These are phyloP conservation scores for Penicillium sp. DNA, from an alignment of 2,329 filamentous ascomycete species.

Conservation along the genomic window DNA sequence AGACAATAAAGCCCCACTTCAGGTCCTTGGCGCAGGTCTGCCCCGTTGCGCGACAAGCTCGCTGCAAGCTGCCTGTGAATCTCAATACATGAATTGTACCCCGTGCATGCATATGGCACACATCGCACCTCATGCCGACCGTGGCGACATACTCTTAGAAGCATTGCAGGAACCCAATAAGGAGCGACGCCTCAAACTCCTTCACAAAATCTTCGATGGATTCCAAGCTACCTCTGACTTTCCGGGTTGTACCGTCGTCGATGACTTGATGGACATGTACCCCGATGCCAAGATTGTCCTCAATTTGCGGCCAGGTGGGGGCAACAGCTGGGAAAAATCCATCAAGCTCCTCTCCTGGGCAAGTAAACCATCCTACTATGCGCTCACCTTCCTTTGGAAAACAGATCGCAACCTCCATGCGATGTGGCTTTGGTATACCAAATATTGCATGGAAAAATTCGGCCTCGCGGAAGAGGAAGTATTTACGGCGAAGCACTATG, in stretches of 20 bases:
- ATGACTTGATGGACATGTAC: constrained; percentile 12
- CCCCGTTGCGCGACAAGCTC: constrained; percentile 14
- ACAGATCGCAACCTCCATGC: constrained; percentile 7
- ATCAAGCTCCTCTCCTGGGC: constrained; percentile 1
- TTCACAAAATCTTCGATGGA: constrained; percentile 6
- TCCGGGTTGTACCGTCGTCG: constrained; percentile 8
- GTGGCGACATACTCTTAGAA: constrained; percentile 3
- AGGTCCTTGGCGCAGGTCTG: constrained; percentile 13
- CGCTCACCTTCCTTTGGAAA: constrained; percentile 7
- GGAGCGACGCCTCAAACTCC: constrained; percentile 3
- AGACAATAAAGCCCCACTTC: background rate
- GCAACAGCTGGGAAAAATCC: constrained; percentile 1
- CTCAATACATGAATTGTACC: background rate
- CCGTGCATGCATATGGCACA: constrained; percentile 15
- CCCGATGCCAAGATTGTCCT: constrained; percentile 4
- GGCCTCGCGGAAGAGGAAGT: constrained; percentile 1
- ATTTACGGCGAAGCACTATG: constrained; percentile 8
- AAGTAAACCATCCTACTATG: background rate
- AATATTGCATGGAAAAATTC: background rate
- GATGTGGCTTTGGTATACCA: background rate
- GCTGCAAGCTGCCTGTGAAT: constrained; percentile 13
- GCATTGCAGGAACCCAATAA: constrained; percentile 1
- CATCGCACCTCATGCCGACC: constrained; percentile 6
- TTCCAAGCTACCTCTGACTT: constrained; percentile 7
- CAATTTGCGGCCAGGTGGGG: constrained; percentile 4